Base-by-base conservation (phyloP, 345 rosid species). In the Stellera chamaejasme region DNA sequence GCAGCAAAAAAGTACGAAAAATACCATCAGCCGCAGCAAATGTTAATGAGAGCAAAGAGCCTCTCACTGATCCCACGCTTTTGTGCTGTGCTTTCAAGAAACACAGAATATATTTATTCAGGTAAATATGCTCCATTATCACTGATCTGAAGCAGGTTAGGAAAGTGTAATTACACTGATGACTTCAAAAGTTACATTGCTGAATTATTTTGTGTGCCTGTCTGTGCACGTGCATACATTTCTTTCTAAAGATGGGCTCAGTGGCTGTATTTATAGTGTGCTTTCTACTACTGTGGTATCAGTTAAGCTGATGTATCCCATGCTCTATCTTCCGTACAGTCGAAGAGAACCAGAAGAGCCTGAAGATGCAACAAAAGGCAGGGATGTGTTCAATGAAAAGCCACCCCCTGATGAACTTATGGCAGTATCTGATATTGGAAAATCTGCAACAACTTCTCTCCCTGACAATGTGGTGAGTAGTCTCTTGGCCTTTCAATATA, bases 271-370 rank as follows among this genome's bases (percentile, higher is more conserved):
- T 5, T 32, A 32, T 32, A 32, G 39, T 32, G 39, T 32, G 39
- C 9, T 32, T 32, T 32, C 5, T 32, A 32, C 39, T 8, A 32
- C 3, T 5, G 2, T 32, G 39, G 39, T 32, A 32, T 32, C 39
- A 32, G 9, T 32, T 8, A 32, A 32, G 39, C 39, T 32, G 39
- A 32, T 32, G 39, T 8, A 32, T 32, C 3, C 2, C 39, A 32
- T 32, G 39, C 39, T 32, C 39, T 32, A 32, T 32, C 39, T 27
- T 63, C 45, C 61, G 36, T 58, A 68, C 60, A 88, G 95, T 73
- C 87, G 75, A 67, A 81, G 99, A 82, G 99, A 85, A 76, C 97
- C 99, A 10, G 97, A 85, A 79, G 99, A 93, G 68, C 90, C 97
- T 57, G 97, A 87, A 65, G 99, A 93, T 70, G 79, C 95, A 56